phyloP scores from a whole-genome alignment of 768 basidiomycete species.

The Crucibulum laeve region DNA sequence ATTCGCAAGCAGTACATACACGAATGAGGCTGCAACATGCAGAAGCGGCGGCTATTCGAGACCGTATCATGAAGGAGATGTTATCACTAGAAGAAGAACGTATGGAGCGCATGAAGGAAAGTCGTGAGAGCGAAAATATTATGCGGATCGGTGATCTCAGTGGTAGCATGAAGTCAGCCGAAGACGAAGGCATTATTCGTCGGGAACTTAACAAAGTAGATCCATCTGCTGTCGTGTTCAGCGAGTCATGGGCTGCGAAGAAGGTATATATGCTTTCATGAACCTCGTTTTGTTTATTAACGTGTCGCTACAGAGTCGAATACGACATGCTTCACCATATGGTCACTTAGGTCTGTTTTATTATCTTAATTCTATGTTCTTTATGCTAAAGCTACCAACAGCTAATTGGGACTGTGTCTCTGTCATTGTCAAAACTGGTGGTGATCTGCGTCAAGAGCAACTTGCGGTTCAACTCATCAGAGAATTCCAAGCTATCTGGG shows the following conservation, averaged over 20 bases:
- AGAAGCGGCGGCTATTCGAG: conserved; percentile 87
- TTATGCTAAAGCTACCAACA: conserved; percentile 18
- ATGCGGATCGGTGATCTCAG: conserved; percentile 51
- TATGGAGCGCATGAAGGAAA: conserved; percentile 86
- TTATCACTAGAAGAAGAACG: conserved; percentile 93
- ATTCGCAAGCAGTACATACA: conserved; percentile 13
- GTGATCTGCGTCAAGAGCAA: conserved; percentile 95
- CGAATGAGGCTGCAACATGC: conserved; percentile 74
- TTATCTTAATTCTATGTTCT: conserved; percentile 4
- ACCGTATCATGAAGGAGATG: conserved; percentile 99
- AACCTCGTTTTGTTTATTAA: neutral
- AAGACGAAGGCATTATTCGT: conserved; percentile 93
- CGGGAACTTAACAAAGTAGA: conserved; percentile 92
- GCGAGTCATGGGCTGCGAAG: conserved; percentile 92
- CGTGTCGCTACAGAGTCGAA: conserved; percentile 58
- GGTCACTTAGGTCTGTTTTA: conserved; percentile 76
- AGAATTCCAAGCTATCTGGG: conserved; percentile 92
- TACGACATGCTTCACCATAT: conserved; percentile 91
- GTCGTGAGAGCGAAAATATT: conserved; percentile 60
- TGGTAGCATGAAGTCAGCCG: conserved; percentile 59
- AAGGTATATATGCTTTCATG: conserved; percentile 47
- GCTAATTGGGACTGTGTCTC: conserved; percentile 88
- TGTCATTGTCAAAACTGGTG: conserved; percentile 98
- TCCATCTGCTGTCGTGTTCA: conserved; percentile 93
- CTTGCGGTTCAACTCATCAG: conserved; percentile 92